A percentile compares a stretch with the other conserved stretches of the same genome.
Evolutionary conservation across 2,329 filamentous ascomycete genomes (phyloP).

Genomic region (Epichloe coenophiala): DNA sequence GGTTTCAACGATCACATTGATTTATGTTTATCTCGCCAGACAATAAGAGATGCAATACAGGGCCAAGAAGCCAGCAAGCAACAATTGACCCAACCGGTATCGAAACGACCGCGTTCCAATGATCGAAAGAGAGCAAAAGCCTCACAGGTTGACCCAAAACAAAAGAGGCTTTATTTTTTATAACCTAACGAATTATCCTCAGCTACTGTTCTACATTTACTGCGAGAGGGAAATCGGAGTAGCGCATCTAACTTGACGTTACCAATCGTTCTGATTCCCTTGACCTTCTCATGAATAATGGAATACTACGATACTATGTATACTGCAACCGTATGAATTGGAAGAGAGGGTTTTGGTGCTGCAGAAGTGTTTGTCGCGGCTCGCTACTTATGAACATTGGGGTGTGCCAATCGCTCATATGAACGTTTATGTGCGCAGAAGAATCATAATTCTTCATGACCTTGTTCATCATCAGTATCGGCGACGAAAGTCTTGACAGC

Average conservation of each 20-base stretch:
- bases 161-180: constrained; percentile 41
- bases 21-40: constrained; percentile 70
- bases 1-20: constrained; percentile 88
- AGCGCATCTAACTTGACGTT: neutral
- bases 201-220: neutral
- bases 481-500: constrained; percentile 35
- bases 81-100: constrained; percentile 21
- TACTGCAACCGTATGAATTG: neutral
- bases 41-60: constrained; percentile 73
- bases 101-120: constrained; percentile 22
- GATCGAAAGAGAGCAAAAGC: constrained; percentile 28
- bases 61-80: constrained; percentile 22
- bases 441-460: constrained; percentile 47
- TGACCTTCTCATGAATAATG: neutral
- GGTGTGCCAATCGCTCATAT: neutral
- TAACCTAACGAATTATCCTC: constrained; percentile 9
- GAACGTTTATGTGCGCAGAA: too few species aligned
- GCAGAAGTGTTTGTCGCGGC: neutral
- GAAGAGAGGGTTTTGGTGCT: neutral
- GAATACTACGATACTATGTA: neutral
- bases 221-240: too few species aligned
- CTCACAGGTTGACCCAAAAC: constrained; percentile 26
- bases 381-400: neutral
- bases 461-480: constrained; percentile 41
- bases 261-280: neutral